Evolutionary conservation across 768 basidiomycete species (phyloP), one percentile per base, ranked within the genome.

Genomic region (Saitozyma sp.): DNA sequence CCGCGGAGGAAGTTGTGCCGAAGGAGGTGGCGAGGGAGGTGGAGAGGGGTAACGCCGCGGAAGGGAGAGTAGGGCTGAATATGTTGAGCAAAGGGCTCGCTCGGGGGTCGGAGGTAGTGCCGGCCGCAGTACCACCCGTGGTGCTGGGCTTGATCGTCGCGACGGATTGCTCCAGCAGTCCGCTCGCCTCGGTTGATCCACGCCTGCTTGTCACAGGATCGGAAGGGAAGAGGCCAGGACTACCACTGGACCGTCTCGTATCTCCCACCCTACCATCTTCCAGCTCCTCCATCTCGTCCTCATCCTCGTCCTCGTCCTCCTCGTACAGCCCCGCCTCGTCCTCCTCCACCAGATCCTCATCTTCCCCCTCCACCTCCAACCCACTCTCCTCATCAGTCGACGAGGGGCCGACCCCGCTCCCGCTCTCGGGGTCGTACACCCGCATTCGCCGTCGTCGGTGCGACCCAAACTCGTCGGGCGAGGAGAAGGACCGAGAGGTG

Each of bases 301-400:
- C 66, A 0, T 59, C 56, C 1, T 54, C 52, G 8, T 64, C 62
- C 8, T 66, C 66, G 6, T 66, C 61, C 14, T 46, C 45, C 13
- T 51, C 68, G 40, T 61, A 65, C 6, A 41, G 58, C 20, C 41
- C 59, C n/a, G 42, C 59, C 13, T 63, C 53, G 13, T 60, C 65
- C 13, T 65, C 59, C n/a, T 62, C 68, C 1, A 56, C 64, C 9
- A 53, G 65, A 6, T 65, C 68, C 7, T 64, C 63, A 0, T 64
- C 63, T 8, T 29, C 29, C 5, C 29, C 29, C 29, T 29, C 29
- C 29, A 29, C 29, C 29, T 29, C 29, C 29, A 29, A 29, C 29
- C 29, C 29, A 29, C 29, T 29, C 29, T 63, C 56, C 4, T 50
- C 56, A 57, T 58, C 64, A 14, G 48, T 42, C 7, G 57, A 13